A percentile compares a stretch with the other conserved stretches of the same genome.
phyloP scores from a whole-genome alignment of 2,329 filamentous ascomycete species.

The Nannizziopsis barbatae region DNA sequence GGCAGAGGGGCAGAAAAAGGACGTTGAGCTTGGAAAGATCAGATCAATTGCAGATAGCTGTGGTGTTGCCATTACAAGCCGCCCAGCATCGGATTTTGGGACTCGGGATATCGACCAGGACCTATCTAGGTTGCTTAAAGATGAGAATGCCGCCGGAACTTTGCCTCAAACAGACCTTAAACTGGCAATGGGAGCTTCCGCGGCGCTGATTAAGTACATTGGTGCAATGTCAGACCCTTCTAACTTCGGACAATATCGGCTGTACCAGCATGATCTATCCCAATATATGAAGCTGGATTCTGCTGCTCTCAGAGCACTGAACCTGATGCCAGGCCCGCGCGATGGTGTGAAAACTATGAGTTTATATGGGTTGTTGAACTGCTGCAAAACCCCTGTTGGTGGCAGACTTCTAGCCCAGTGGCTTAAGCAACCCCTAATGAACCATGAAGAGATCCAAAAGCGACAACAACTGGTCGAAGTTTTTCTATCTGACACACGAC shows the following conservation, averaged over 20 bases:
- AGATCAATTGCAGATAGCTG: slow-evolving; percentile 84
- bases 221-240: slow-evolving; percentile 79
- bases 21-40: slow-evolving; percentile 78
- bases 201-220: slow-evolving; percentile 88
- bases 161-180: slow-evolving; percentile 87
- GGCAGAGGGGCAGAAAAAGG: slow-evolving; percentile 65
- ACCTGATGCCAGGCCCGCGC: slow-evolving; percentile 89
- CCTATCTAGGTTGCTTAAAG: slow-evolving; percentile 71
- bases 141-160: slow-evolving; percentile 64
- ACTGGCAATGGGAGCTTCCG: slow-evolving; percentile 88
- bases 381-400: slow-evolving; percentile 93
- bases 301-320: slow-evolving; percentile 82
- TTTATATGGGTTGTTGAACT: slow-evolving; percentile 82
- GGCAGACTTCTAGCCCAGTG: slow-evolving; percentile 85
- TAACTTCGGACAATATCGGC: slow-evolving; percentile 93
- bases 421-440: slow-evolving; percentile 97
- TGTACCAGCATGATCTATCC: slow-evolving; percentile 92
- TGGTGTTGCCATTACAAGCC: slow-evolving; percentile 77
- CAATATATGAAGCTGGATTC: slow-evolving; percentile 99
- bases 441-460: slow-evolving; percentile 72
- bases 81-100: slow-evolving; percentile 64
- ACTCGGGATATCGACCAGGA: slow-evolving; percentile 94
- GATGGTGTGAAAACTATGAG: slow-evolving; percentile 98
- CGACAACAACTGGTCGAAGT: slow-evolving; percentile 91
- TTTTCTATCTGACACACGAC: slow-evolving; percentile 82